Conservation (phyloP, 1,284 basidiomycete species). For the Cryptococcus sp. region DNA sequence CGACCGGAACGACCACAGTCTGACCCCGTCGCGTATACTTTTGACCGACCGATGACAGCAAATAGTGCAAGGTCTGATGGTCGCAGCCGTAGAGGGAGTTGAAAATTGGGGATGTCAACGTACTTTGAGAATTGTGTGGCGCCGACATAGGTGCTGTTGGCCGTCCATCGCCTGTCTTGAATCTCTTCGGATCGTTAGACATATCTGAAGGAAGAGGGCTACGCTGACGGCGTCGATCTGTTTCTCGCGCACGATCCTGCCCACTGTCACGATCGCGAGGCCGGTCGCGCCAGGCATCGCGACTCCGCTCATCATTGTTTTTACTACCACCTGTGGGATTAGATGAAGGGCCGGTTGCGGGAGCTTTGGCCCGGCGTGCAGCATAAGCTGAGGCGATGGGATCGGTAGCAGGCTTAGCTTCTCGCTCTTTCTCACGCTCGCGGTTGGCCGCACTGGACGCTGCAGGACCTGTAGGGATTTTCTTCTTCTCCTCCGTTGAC, state of each 20-base stretch:
- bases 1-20: too few relatives aligned
- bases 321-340: too few relatives aligned
- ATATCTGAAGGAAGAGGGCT: conserved; percentile 2
- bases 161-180: conserved; percentile 13
- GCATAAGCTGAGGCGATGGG: conserved; percentile 5
- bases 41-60: background rate
- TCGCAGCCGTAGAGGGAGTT: background rate
- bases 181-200: conserved; percentile 11
- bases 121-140: conserved; percentile 15
- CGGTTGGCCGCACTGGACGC: background rate
- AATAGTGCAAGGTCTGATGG: background rate
- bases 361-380: background rate
- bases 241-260: background rate
- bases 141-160: conserved; percentile 1
- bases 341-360: background rate
- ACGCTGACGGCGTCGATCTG: conserved; percentile 10
- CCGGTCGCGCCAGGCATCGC: too few relatives aligned
- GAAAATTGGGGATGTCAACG: conserved; percentile 9
- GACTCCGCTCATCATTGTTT: too few relatives aligned
- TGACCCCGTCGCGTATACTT: too few relatives aligned
- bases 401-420: background rate
- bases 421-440: background rate
- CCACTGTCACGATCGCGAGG: too few relatives aligned
- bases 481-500: background rate
- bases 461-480: conserved; percentile 3